Evolutionary conservation across 495 filamentous ascomycete species (phyloP).

Genomic region (Penicillium malachiteum): DNA sequence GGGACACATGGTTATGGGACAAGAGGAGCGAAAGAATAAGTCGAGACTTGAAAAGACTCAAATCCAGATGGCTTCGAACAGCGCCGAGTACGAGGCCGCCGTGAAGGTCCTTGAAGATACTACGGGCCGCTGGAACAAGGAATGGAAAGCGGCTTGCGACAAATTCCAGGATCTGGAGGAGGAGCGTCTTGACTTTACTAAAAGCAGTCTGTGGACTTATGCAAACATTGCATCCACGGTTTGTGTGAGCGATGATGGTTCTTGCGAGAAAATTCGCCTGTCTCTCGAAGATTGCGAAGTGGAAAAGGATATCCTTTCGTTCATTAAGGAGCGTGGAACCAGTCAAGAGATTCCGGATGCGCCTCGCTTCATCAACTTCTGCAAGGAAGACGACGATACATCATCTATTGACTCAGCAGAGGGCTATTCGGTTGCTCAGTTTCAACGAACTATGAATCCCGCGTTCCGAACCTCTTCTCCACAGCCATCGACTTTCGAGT

Average conservation of each 20-base stretch:
- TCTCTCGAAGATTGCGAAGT: slow-evolving; percentile 95
- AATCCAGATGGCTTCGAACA: slow-evolving; percentile 85
- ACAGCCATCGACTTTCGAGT: slow-evolving; percentile 81
- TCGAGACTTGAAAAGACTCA: slow-evolving; percentile 98
- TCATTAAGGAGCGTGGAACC: slow-evolving; percentile 88
- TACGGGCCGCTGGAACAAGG: slow-evolving; percentile 91
- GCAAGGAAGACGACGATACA: slow-evolving; percentile 84
- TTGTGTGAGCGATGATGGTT: slow-evolving; percentile 97
- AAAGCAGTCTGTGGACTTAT: slow-evolving; percentile 95
- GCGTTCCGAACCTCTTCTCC: slow-evolving; percentile 91
- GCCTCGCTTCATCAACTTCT: slow-evolving; percentile 98
- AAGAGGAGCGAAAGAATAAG: slow-evolving; percentile 98
- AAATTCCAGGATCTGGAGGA: slow-evolving; percentile 99
- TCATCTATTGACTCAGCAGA: slow-evolving; percentile 81
- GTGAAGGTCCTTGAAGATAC: slow-evolving; percentile 95
- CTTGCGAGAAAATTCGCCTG: slow-evolving; percentile 94
- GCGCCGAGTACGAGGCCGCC: slow-evolving; percentile 88
- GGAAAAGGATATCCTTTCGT: slow-evolving; percentile 86
- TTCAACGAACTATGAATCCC: slow-evolving; percentile 91
- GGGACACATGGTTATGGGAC: slow-evolving; percentile 99
- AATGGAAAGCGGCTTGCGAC: slow-evolving; percentile 97
- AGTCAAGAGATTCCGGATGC: slow-evolving; percentile 97
- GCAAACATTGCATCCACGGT: slow-evolving; percentile 97
- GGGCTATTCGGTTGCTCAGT: slow-evolving; percentile 89
- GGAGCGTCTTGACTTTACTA: slow-evolving; percentile 93